phyloP scores from a whole-genome alignment of 2,329 filamentous ascomycete genomes.

The Sarocladiaceae sp. region DNA sequence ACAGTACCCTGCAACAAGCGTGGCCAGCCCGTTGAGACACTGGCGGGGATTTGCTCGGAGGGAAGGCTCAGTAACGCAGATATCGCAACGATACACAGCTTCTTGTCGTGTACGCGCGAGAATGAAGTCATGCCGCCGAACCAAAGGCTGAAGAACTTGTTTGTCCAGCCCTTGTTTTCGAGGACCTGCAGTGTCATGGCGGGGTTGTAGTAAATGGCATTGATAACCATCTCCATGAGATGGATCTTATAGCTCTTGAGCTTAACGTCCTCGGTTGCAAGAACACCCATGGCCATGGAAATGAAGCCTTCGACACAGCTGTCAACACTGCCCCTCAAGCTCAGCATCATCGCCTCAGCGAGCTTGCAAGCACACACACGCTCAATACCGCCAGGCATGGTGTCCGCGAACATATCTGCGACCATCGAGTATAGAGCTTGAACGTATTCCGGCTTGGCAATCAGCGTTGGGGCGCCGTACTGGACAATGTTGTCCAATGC shows the following conservation, averaged over 20 bases:
- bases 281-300: slow-evolving; percentile 78
- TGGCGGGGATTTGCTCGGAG: slow-evolving; percentile 79
- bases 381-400: slow-evolving; percentile 89
- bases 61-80: slow-evolving; percentile 76
- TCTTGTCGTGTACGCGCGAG: slow-evolving; percentile 95
- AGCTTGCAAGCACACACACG: slow-evolving; percentile 97
- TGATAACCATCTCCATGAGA: slow-evolving; percentile 98
- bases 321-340: slow-evolving; percentile 83
- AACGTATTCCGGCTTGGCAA: slow-evolving; percentile 81
- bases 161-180: slow-evolving; percentile 92
- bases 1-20: slow-evolving; percentile 84
- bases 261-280: slow-evolving; percentile 72
- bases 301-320: slow-evolving; percentile 87
- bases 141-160: slow-evolving; percentile 98
- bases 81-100: slow-evolving; percentile 93
- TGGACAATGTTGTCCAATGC: slow-evolving; percentile 97
- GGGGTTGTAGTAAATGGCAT: slow-evolving; percentile 96
- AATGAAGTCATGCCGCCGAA: slow-evolving; percentile 95
- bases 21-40: slow-evolving; percentile 93
- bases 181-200: slow-evolving; percentile 77
- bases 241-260: slow-evolving; percentile 94
- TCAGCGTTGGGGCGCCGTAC: slow-evolving; percentile 76
- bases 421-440: slow-evolving; percentile 92
- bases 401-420: slow-evolving; percentile 86
- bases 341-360: slow-evolving; percentile 95